These are phyloP conservation scores for Dentipellis fragilis DNA, from an alignment of 768 basidiomycete species.

Conservation along the genomic window DNA sequence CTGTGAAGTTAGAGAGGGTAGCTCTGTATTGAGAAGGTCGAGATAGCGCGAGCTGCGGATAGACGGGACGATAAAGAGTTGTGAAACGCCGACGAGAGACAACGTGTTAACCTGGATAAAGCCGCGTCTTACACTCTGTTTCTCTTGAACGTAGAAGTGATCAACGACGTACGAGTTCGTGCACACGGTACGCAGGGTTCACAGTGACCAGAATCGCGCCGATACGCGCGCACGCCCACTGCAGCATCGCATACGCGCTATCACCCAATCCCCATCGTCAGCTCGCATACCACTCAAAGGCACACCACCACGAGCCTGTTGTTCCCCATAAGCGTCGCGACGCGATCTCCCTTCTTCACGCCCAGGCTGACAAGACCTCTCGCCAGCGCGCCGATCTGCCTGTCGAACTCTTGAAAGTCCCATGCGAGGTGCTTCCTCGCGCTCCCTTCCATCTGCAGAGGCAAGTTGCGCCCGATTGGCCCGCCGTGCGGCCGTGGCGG, in stretches of 20 bases:
- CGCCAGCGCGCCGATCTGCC: conserved; percentile 56
- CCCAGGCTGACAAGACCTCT: conserved; percentile 62
- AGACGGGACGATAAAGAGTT: conserved; percentile 63
- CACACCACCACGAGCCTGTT: conserved; percentile 43
- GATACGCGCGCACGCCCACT: conserved; percentile 80
- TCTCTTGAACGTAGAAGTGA: too few relatives aligned
- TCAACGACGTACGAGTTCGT: conserved; percentile 48
- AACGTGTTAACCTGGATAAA: conserved; percentile 31
- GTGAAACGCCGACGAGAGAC: conserved; percentile 52
- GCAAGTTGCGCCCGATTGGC: conserved; percentile 42
- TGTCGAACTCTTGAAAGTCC: conserved; percentile 63
- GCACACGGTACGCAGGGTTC: conserved; percentile 69
- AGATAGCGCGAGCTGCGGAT: conserved; percentile 59
- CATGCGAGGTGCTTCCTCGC: conserved; percentile 43
- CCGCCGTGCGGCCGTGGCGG: conserved; percentile 48
- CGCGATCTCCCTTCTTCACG: conserved; percentile 64
- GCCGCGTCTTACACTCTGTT: too few relatives aligned
- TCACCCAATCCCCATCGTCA: neutral
- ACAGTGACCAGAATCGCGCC: conserved; percentile 79
- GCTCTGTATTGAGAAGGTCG: conserved; percentile 43
- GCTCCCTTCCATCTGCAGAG: conserved; percentile 17
- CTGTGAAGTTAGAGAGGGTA: conserved; percentile 43
- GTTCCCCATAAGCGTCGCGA: conserved; percentile 80
- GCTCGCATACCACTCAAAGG: neutral
- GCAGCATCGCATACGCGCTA: conserved; percentile 71